phyloP scores from a whole-genome alignment of 345 rosid genomes.

The Eucalyptus regnans region DNA sequence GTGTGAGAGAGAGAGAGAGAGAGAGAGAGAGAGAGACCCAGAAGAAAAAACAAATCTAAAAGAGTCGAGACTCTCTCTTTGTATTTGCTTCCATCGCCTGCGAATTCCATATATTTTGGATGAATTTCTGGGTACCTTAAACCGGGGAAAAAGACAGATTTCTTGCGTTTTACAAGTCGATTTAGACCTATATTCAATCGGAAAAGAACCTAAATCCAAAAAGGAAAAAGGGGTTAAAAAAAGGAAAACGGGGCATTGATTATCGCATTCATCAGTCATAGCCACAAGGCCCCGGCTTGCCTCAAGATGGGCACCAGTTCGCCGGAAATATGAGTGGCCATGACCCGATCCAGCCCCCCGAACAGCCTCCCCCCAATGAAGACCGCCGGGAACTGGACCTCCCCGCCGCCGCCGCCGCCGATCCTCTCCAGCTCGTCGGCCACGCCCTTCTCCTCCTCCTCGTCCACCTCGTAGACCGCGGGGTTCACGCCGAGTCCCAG shows the following conservation, averaged over 20 bases:
- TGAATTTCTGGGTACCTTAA: neutral
- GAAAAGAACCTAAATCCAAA: neutral
- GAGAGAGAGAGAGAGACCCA: neutral
- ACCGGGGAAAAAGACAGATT: neutral
- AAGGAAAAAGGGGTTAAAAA: neutral
- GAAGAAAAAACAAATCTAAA: neutral
- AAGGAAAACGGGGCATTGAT: neutral
- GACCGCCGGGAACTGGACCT: conserved; percentile 63
- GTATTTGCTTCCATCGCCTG: neutral
- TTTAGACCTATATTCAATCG: neutral
- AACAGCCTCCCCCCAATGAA: conserved; percentile 82
- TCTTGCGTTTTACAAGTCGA: neutral
- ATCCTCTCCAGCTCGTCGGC: conserved; percentile 19
- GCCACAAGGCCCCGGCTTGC: conserved; percentile 97
- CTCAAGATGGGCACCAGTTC: conserved; percentile 67
- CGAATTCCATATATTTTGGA: neutral
- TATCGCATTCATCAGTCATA: conserved; percentile 14
- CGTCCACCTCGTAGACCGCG: conserved; percentile 58
- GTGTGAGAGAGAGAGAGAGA: neutral
- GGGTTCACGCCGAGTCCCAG: conserved; percentile 82
- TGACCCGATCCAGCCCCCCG: conserved; percentile 87
- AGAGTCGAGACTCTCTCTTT: neutral
- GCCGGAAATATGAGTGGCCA: conserved; percentile 91
- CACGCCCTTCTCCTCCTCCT: conserved; percentile 28
- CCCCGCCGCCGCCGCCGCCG: neutral